Conservation (phyloP, 1,139 yeast species). For the Hyphopichia khmerensis region DNA sequence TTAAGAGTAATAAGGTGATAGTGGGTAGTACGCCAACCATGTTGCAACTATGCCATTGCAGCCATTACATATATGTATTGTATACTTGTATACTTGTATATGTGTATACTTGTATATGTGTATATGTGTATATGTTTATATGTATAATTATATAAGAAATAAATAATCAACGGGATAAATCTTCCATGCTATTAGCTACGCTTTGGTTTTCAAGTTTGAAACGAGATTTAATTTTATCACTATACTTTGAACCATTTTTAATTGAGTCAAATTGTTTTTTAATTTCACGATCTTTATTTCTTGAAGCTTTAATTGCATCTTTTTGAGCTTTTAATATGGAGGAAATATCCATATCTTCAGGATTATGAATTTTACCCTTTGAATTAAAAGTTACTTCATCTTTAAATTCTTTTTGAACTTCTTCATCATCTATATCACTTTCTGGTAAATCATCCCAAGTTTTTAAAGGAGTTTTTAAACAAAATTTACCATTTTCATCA, state of each 20-base stretch:
- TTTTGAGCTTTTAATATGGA: conserved; percentile 46
- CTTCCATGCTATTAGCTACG: conserved; percentile 22
- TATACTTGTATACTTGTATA: too few species aligned
- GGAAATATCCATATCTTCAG: conserved; percentile 43
- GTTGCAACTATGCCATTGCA: not conserved
- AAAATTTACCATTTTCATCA: conserved; percentile 43
- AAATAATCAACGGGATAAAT: conserved; percentile 1
- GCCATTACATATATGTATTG: too few species aligned
- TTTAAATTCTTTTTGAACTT: conserved; percentile 39
- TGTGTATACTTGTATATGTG: too few species aligned
- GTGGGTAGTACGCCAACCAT: not conserved
- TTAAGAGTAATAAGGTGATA: not conserved
- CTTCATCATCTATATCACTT: conserved; percentile 39
- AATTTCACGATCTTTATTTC: conserved; percentile 37
- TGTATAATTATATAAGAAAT: too few species aligned
- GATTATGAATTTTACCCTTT: conserved; percentile 29
- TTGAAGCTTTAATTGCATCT: conserved; percentile 37
- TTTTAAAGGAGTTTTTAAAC: conserved; percentile 51
- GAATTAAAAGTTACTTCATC: conserved; percentile 46
- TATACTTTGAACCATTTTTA: conserved; percentile 5
- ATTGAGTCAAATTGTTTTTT: conserved; percentile 28
- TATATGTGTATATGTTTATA: too few species aligned
- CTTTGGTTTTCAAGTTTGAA: conserved; percentile 32
- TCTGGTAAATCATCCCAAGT: conserved; percentile 61
- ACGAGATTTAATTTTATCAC: conserved; percentile 14